Evolutionary conservation across 2,329 filamentous ascomycete species (phyloP).

Genomic region (Stagonosporopsis rhizophila): DNA sequence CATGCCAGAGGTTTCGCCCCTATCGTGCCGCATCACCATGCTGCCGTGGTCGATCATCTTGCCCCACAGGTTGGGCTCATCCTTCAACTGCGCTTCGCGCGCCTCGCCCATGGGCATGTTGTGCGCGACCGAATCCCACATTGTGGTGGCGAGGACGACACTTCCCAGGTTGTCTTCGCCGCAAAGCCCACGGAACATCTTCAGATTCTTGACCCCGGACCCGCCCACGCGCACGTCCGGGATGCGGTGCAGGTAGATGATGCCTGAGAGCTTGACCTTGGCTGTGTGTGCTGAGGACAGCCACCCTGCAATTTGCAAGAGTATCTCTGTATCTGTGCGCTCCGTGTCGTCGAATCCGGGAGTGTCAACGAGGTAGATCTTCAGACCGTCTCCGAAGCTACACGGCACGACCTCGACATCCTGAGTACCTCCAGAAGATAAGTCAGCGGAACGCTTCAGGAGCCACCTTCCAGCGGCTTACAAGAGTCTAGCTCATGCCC

Average conservation of each 20-base stretch:
- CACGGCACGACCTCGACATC: constrained; percentile 8
- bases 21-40: background rate
- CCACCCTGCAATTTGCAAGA: constrained; percentile 53
- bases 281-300: constrained; percentile 43
- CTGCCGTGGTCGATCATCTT: background rate
- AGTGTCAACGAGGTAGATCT: constrained; percentile 46
- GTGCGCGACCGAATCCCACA: constrained; percentile 44
- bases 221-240: constrained; percentile 51
- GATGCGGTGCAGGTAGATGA: constrained; percentile 59
- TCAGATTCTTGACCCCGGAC: constrained; percentile 51
- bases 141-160: constrained; percentile 54
- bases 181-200: constrained; percentile 56
- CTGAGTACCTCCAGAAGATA: constrained; percentile 6
- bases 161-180: constrained; percentile 52
- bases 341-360: constrained; percentile 56
- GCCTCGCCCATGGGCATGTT: background rate
- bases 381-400: constrained; percentile 2
- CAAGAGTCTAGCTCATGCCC: constrained; percentile 19
- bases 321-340: constrained; percentile 54
- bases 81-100: background rate
- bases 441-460: background rate
- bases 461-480: background rate
- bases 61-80: background rate
- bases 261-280: constrained; percentile 39
- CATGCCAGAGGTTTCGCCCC: background rate